Conservation (phyloP, 208 protist genomes). For the Wallacemonas rigidus region DNA sequence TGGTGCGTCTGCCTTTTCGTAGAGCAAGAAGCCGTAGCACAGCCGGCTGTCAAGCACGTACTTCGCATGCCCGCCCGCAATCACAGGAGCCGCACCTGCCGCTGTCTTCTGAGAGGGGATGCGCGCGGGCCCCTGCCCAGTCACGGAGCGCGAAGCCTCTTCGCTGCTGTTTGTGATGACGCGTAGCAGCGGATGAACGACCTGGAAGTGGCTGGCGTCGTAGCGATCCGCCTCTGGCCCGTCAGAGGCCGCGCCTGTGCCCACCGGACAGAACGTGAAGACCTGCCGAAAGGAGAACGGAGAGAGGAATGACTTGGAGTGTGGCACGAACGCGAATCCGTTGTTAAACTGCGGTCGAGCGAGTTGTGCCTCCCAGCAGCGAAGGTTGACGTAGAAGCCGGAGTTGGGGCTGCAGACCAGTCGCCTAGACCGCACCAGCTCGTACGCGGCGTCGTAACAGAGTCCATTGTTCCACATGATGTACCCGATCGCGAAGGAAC, state of each 20-base stretch:
- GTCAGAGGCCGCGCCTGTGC: neutral
- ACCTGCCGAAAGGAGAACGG: slow-evolving; percentile 68
- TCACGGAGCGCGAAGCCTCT: too few species aligned
- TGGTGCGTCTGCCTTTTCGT: neutral
- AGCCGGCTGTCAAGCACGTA: slow-evolving; percentile 56
- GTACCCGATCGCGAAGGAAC: slow-evolving; percentile 90
- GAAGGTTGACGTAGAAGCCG: slow-evolving; percentile 90
- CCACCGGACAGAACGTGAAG: slow-evolving; percentile 27
- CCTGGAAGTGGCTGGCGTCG: slow-evolving; percentile 19
- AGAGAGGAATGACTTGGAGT: slow-evolving; percentile 36
- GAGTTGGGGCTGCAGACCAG: slow-evolving; percentile 88
- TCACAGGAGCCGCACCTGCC: slow-evolving; percentile 6
- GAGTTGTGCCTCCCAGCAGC: slow-evolving; percentile 76
- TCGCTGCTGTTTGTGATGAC: neutral
- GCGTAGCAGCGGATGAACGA: slow-evolving; percentile 19
- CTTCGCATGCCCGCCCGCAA: neutral
- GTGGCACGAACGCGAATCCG: slow-evolving; percentile 67
- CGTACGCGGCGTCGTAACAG: slow-evolving; percentile 85
- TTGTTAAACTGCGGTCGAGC: slow-evolving; percentile 45
- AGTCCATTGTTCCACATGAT: slow-evolving; percentile 88
- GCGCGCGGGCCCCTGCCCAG: too few species aligned
- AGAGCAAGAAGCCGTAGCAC: slow-evolving; percentile 60
- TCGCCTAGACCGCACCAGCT: slow-evolving; percentile 68
- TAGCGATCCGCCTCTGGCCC: slow-evolving; percentile 18
- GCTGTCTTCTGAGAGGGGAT: neutral